Conservation (phyloP, 2,329 filamentous ascomycete genomes). For the Fusarium redolens region DNA sequence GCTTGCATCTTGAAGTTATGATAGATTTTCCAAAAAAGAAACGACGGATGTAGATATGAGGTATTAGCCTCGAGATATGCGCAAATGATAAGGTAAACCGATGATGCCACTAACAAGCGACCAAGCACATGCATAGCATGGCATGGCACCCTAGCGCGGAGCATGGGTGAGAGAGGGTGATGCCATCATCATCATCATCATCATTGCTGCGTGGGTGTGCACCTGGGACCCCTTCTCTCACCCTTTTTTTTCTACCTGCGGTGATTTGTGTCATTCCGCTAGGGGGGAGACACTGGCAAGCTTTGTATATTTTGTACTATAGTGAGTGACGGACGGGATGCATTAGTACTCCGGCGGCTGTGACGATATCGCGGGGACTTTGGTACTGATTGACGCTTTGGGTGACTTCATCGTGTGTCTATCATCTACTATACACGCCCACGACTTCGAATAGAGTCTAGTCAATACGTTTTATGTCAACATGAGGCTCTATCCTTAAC, state of each 20-base stretch:
- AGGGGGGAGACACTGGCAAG: conserved; percentile 7
- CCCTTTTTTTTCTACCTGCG: not conserved
- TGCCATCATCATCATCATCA: conserved; percentile 35
- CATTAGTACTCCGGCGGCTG: conserved; percentile 10
- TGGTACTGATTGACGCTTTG: conserved; percentile 18
- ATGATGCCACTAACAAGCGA: conserved; percentile 33
- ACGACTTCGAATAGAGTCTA: conserved; percentile 5
- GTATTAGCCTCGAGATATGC: conserved; percentile 11
- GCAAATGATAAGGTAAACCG: conserved; percentile 12
- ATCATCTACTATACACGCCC: conserved; percentile 10
- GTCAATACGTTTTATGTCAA: not conserved
- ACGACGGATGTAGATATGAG: conserved; percentile 18
- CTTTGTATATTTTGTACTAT: conserved; percentile 11
- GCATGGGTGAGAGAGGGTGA: conserved; percentile 28
- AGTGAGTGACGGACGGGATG: not conserved
- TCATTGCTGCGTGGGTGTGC: conserved; percentile 25
- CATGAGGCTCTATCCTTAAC: conserved; percentile 9
- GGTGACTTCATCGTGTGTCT: conserved; percentile 29
- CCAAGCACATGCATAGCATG: conserved; percentile 18
- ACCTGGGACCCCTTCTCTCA: conserved; percentile 20
- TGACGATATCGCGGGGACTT: conserved; percentile 27
- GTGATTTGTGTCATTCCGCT: conserved; percentile 11
- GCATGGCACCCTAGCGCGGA: not conserved
- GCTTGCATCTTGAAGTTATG: not conserved
- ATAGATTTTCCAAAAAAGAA: conserved; percentile 5